Evolutionary conservation across 768 basidiomycete genomes (phyloP).

Genomic region (Leccinum subgranulosum): DNA sequence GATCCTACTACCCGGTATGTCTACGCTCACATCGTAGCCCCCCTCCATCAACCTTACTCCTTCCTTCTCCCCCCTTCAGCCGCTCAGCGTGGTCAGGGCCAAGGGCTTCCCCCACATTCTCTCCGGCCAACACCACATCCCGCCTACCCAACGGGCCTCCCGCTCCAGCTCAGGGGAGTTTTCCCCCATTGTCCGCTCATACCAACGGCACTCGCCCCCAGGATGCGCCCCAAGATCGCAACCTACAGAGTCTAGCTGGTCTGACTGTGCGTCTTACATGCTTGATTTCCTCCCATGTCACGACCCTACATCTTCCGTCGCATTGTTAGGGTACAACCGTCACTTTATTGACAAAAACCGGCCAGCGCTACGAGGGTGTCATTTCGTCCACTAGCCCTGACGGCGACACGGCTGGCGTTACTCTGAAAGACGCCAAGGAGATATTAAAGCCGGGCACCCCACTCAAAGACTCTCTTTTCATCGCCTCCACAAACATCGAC

Average conservation of each 20-base stretch:
- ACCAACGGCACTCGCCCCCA: conserved; percentile 46
- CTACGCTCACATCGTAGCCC: conserved; percentile 10
- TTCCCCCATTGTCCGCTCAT: conserved; percentile 44
- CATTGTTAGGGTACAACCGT: conserved; percentile 66
- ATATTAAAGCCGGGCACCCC: conserved; percentile 62
- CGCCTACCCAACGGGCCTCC: conserved; percentile 44
- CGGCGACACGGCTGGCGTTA: conserved; percentile 68
- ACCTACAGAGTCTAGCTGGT: conserved; percentile 63
- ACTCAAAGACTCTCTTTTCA: conserved; percentile 66
- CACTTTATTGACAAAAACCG: conserved; percentile 69
- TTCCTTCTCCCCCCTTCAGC: conserved; percentile 25
- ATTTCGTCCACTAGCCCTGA: conserved; percentile 58
- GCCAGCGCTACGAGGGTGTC: conserved; percentile 72
- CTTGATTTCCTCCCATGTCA: conserved; percentile 7
- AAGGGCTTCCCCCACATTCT: conserved; percentile 70
- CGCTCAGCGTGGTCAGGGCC: conserved; percentile 63
- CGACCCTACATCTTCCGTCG: conserved; percentile 17
- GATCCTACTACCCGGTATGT: conserved; percentile 55
- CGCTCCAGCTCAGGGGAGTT: conserved; percentile 32
- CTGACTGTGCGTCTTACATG: conserved; percentile 55
- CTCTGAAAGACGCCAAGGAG: conserved; percentile 77
- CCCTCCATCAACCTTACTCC: conserved; percentile 6
- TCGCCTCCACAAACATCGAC: conserved; percentile 72
- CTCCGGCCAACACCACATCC: conserved; percentile 42
- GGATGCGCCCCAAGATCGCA: conserved; percentile 53